Evolutionary conservation across 2,329 filamentous ascomycete genomes (phyloP).

Genomic region (Rhynchosporium agropyri): DNA sequence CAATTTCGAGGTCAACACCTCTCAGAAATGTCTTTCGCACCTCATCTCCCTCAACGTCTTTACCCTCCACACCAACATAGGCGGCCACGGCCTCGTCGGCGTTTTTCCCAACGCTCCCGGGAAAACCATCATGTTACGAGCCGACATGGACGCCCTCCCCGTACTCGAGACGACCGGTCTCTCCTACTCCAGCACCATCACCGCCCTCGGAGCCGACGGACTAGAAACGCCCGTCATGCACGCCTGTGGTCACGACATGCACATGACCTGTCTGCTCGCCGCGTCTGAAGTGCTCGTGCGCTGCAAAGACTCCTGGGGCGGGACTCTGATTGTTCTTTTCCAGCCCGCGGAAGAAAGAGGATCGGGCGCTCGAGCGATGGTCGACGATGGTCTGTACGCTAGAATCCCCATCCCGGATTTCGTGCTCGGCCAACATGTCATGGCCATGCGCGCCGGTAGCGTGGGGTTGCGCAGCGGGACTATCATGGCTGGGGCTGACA

Average conservation of each 20-base stretch:
- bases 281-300: slow-evolving; percentile 54
- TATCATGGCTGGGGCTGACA: slow-evolving; percentile 44
- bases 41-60: slow-evolving; percentile 44
- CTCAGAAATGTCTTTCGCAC: slow-evolving; percentile 48
- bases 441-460: slow-evolving; percentile 44
- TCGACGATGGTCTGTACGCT: slow-evolving; percentile 59
- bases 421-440: slow-evolving; percentile 58
- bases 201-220: slow-evolving; percentile 48
- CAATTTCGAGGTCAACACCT: slow-evolving; percentile 55
- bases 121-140: slow-evolving; percentile 58
- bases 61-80: slow-evolving; percentile 54
- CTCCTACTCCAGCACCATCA: slow-evolving; percentile 54
- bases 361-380: slow-evolving; percentile 63
- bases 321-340: slow-evolving; percentile 65
- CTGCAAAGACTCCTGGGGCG: slow-evolving; percentile 55
- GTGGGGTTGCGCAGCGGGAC: slow-evolving; percentile 43
- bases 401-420: slow-evolving; percentile 57
- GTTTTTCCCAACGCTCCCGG: slow-evolving; percentile 58
- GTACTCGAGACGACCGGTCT: slow-evolving; percentile 58
- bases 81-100: slow-evolving; percentile 60
- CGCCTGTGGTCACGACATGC: slow-evolving; percentile 69
- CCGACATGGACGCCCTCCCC: slow-evolving; percentile 65
- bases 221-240: slow-evolving; percentile 63
- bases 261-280: slow-evolving; percentile 61
- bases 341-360: slow-evolving; percentile 69